Conservation (phyloP, 106 monocot genomes). For the Apostasia shenzhenica region DNA sequence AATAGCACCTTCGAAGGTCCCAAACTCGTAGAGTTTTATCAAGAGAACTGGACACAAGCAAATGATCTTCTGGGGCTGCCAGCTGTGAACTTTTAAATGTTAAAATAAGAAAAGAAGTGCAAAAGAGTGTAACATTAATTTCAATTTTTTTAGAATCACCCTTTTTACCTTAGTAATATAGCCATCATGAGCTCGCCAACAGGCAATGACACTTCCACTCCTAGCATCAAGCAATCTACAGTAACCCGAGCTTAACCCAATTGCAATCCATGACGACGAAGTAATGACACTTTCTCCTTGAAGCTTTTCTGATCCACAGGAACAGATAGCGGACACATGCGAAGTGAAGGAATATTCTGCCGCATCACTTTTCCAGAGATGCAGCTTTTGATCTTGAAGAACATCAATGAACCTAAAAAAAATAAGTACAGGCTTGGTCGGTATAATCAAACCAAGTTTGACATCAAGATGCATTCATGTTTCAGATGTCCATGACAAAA, state of each 20-base stretch:
- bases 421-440: neutral
- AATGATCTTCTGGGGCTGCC: conserved; percentile 68
- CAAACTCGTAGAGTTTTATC: conserved; percentile 90
- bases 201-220: conserved; percentile 63
- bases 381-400: conserved; percentile 62
- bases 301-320: conserved; percentile 55
- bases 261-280: conserved; percentile 54
- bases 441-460: no score
- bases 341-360: conserved; percentile 68
- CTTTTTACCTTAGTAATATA: conserved; percentile 77
- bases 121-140: neutral
- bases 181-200: conserved; percentile 89
- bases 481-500: no score
- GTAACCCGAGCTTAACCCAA: conserved; percentile 77
- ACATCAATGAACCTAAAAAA: conserved; percentile 81
- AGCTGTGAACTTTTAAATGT: conserved; percentile 38
- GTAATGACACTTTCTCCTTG: conserved; percentile 17
- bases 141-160: neutral
- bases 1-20: conserved; percentile 79
- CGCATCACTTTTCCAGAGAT: conserved; percentile 75
- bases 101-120: neutral
- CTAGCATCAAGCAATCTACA: conserved; percentile 87
- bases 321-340: conserved; percentile 82
- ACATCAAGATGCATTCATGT: no score
- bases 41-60: conserved; percentile 92